Evolutionary conservation across 106 monocot genomes (phyloP), one percentile per base, ranked within the genome.

Genomic region (Dendrobium nobile): DNA sequence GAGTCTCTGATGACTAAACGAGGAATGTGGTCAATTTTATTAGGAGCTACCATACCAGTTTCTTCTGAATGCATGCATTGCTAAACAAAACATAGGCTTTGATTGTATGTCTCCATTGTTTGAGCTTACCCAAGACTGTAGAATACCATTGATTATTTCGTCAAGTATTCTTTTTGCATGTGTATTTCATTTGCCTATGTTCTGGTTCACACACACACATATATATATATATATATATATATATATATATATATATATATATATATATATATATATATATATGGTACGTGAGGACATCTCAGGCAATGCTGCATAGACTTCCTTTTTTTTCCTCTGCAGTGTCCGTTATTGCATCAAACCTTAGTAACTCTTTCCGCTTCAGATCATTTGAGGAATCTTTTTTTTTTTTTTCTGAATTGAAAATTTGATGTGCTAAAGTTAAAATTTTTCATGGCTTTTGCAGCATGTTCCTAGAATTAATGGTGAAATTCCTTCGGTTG

Each of bases 391-490:
- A 31, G 8, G 33, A 13, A 2, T 37, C 70, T 22, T 70, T 70
- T 70, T 33, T 70, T 70, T 70, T 51, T 10, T 47, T 47, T 9
- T 11, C 11, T 18, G 10, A 41, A 78, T 59, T 59, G 20, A 7
- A 58, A 78, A 33, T 59, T 78, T 27, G 9, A 58, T 58, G 11
- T 67, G 43, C 31, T 28, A 64, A 82, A 26, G 8, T 11, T 64
- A 18, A 42, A 27, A 3, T 72, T 7, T 70, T 6, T 77, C 48
- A 27, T 67, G 41, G 20, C 79, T 70, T 76, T 22, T 82, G 78
- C 85, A 91, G 91, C 91, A 88, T 87, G 82, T 91, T 73, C 91
- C 88, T 77, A 86, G 70, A 80, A 89, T 87, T 67, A 92, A 92
- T 80, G 84, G 89, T 47, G 91, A 92, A 79, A 92, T 92, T 81